These are phyloP conservation scores for Solanum sejunctum DNA, from an alignment of 257 asterid species.

Conservation along the genomic window DNA sequence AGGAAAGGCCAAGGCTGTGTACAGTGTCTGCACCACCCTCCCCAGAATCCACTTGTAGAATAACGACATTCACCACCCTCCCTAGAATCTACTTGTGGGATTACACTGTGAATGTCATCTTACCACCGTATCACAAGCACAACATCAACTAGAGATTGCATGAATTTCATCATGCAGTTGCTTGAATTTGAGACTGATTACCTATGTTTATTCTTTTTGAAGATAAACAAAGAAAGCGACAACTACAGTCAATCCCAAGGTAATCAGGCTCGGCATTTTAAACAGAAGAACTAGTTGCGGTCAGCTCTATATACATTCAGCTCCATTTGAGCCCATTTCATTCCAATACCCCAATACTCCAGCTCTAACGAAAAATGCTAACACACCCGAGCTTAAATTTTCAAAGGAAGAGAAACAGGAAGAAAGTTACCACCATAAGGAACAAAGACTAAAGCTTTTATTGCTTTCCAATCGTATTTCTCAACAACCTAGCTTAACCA, in stretches of 20 bases:
- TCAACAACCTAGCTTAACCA: neutral
- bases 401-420: neutral
- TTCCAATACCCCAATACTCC: neutral
- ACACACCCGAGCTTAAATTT: neutral
- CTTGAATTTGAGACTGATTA: neutral
- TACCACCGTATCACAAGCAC: neutral
- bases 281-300: neutral
- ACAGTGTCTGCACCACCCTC: neutral
- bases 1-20: neutral
- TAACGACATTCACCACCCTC: too few species aligned
- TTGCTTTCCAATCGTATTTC: neutral
- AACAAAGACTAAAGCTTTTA: neutral
- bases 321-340: neutral
- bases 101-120: neutral
- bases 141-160: neutral
- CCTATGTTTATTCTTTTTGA: neutral
- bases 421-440: neutral
- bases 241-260: neutral
- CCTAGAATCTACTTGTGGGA: neutral
- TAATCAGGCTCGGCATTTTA: neutral
- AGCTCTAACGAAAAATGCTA: neutral
- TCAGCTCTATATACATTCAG: neutral
- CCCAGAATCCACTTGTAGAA: neutral
- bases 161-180: neutral
- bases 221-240: neutral